A percentile compares a stretch with the other conserved stretches of the same genome.
These are phyloP conservation scores for Malus sieversii DNA, from an alignment of 306 rosid genomes.

Conservation along the genomic window DNA sequence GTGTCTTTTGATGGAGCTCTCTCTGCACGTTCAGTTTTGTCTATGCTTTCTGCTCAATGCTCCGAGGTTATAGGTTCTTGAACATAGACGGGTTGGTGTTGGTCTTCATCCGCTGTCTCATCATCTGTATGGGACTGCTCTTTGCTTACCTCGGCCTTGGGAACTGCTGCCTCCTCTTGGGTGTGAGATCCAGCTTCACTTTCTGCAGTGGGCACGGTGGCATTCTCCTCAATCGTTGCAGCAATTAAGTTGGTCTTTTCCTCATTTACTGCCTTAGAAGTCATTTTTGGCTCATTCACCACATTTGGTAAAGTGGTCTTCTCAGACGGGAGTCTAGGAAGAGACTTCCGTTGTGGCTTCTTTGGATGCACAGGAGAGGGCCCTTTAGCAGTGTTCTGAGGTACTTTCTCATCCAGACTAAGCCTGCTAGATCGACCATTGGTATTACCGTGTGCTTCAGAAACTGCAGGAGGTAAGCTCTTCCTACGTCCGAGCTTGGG, in stretches of 20 bases:
- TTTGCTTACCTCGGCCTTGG: constrained; percentile 29
- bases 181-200: constrained; percentile 28
- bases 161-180: constrained; percentile 24
- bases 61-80: constrained; percentile 38
- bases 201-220: constrained; percentile 7
- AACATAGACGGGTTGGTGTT: constrained; percentile 28
- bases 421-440: constrained; percentile 40
- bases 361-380: constrained; percentile 36
- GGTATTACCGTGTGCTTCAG: constrained; percentile 39
- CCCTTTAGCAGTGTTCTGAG: constrained; percentile 47
- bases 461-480: constrained; percentile 38
- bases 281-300: constrained; percentile 30
- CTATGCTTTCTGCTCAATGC: constrained; percentile 34
- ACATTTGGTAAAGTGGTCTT: constrained; percentile 43
- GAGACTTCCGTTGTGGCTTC: constrained; percentile 86
- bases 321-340: constrained; percentile 73
- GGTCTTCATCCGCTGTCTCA: constrained; percentile 37
- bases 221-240: constrained; percentile 31
- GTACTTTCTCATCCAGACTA: constrained; percentile 65
- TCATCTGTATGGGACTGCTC: constrained; percentile 30
- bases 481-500: constrained; percentile 96
- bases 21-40: constrained; percentile 21
- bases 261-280: constrained; percentile 42
- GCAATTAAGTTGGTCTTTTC: constrained; percentile 33
- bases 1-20: constrained; percentile 23